Conservation (phyloP, 305 asterid genomes). For the Coffea humblotiana region DNA sequence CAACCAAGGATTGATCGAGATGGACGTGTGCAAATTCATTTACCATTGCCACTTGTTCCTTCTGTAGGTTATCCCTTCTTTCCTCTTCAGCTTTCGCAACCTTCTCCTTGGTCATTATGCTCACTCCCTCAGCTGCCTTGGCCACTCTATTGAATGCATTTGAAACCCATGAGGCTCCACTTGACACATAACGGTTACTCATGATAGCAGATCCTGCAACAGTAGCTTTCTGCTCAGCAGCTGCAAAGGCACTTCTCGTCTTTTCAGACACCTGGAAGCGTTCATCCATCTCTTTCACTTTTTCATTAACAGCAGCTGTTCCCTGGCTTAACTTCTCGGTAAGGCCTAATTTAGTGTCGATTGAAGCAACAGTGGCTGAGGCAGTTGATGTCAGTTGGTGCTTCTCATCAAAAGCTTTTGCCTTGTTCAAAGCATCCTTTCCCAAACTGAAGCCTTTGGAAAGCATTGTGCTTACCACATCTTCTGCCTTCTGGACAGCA, state of each 20-base stretch:
- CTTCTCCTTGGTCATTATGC: constrained; percentile 49
- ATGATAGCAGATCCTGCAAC: constrained; percentile 44
- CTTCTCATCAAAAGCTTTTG: constrained; percentile 51
- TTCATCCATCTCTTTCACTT: constrained; percentile 50
- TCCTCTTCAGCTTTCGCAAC: constrained; percentile 47
- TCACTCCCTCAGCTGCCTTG: constrained; percentile 53
- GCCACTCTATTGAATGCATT: constrained; percentile 38
- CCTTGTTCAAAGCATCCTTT: constrained; percentile 55
- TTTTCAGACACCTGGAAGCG: constrained; percentile 48
- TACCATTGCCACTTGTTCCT: constrained; percentile 27
- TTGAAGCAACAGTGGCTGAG: constrained; percentile 47
- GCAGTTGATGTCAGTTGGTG: constrained; percentile 48
- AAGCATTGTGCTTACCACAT: constrained; percentile 56
- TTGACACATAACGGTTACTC: constrained; percentile 40
- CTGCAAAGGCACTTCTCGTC: constrained; percentile 49
- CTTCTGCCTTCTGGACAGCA: constrained; percentile 46
- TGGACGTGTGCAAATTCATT: constrained; percentile 30
- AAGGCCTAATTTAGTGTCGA: constrained; percentile 48
- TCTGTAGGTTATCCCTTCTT: constrained; percentile 28
- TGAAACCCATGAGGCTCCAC: constrained; percentile 61
- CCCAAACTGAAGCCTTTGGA: constrained; percentile 62
- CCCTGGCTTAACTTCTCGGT: constrained; percentile 56
- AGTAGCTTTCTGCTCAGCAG: constrained; percentile 51
- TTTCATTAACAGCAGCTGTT: constrained; percentile 44
- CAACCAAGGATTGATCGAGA: constrained; percentile 30